Base-by-base conservation (phyloP, 192 early-diverging fungal species). In the Coemansia pectinata region DNA sequence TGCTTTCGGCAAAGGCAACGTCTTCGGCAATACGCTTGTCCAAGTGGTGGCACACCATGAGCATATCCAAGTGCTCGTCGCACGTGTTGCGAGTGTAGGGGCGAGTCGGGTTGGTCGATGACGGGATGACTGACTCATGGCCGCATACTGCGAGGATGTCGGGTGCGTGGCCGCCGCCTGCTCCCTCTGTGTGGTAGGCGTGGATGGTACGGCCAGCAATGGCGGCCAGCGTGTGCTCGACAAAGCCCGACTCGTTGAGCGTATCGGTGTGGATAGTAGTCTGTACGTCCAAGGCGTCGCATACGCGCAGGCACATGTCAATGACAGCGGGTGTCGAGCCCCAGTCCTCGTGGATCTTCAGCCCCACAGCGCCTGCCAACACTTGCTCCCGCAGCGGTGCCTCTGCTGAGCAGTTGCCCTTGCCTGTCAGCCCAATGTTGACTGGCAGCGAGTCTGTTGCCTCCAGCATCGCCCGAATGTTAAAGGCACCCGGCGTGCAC, bases 1-100 rank as follows among this genome's bases (percentile, higher is more conserved):
- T 87, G 68, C 90, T 91, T 74, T 99, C 97, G 7, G 97, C 97
- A 86, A 99, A 99, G 12, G 95, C 91, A 25, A 99, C 90, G 74
- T 99, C 97, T 76, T 99, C 97, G 9, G 97, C 94, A 47, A 99
- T 90, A 62, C 90, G 89, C 78, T 90, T 92, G 66, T 91, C 92
- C 63, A 99, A 84, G 70, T 99, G 97, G 77, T 99, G 97, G 77
- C 97, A 99, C 5, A 97, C 94, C 96, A 97, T 97, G 19, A 99
- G 86, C 97, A 99, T 97, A 70, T 99, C 97, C 23, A 99, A 87
- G 76, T 99, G 97, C 73, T 99, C 97, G 78, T 99, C 97, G 48
- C 96, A 85, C 19, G 97, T 99, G 84, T 99, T 99, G 36, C 84
- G 76, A 50, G 97, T 97, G 72, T 86, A 99, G 4, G 96, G 95